Evolutionary conservation across 345 rosid species (phyloP), one percentile per base, ranked within the genome.

Genomic region (Firmiana major): DNA sequence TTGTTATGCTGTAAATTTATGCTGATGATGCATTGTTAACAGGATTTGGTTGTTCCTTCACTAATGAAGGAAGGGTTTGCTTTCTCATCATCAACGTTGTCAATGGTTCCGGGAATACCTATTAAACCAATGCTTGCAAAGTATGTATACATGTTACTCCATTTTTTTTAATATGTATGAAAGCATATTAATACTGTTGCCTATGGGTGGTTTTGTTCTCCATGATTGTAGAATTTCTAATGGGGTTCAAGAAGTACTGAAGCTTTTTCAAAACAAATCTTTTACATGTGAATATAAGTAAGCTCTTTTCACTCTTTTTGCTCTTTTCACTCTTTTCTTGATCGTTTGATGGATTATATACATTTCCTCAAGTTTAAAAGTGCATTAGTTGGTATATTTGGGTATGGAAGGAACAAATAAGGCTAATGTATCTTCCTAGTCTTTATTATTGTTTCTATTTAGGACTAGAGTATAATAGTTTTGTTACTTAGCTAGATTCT

Each of bases 81-180:
- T 26, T 94, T 94, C 85, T 86, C 98, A 60, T 78, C 94, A 31
- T 88, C 94, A 26, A 78, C 87, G 43, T 83, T 92, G 81, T 92
- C 97, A 9, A 94, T 92, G 93, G 82, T 83, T 80, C 93, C 94
- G 6, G 97, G 97, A 79, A 79, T 90, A 77, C 97, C 98, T 79
- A 89, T 94, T 21, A 92, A 91, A 88, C 97, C 97, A 55, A 92
- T 94, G 97, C 98, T 94, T 67, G 97, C 97, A 78, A 92, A 87
- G 98, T 94, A 91, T 68, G 74, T 70, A 10, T 68, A 73, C 70
- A 42, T 58, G 46, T 63, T 65, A 62, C 72, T 60, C 24, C n/a
- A 17, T 58, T 58, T 36, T 40, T 57, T 57, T 76, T 49, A 51
- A 51, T 51, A 48, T 6, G 16, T 58, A 22, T 34, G 49, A 6